Evolutionary conservation across 2,329 filamentous ascomycete species (phyloP).

Genomic region (Cladosporium sp.): DNA sequence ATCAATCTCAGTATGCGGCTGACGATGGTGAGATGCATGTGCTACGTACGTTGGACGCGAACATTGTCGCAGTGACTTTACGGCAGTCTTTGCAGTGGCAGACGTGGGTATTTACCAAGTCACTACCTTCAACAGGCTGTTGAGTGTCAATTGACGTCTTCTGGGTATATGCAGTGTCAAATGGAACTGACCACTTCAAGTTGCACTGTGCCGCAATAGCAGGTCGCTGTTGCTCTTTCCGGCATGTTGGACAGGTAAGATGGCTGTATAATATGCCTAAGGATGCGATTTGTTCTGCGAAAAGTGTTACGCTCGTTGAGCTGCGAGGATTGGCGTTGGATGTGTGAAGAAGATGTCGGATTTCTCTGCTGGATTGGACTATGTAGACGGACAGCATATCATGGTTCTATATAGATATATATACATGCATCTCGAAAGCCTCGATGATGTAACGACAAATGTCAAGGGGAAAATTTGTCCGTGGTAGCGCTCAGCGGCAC

Average conservation of each 20-base stretch:
- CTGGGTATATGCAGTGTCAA: too few species aligned
- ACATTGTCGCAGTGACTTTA: constrained; percentile 61
- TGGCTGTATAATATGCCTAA: too few species aligned
- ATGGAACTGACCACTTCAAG: constrained; percentile 48
- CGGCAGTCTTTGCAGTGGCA: constrained; percentile 60
- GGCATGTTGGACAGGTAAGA: not conserved
- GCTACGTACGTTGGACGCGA: constrained; percentile 46
- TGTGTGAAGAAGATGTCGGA: not conserved
- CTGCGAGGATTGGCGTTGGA: not conserved
- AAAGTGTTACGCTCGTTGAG: not conserved
- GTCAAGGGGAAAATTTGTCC: not conserved
- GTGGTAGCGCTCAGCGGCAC: not conserved
- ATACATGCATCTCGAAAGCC: not conserved
- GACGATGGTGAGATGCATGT: not conserved
- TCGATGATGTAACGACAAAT: not conserved
- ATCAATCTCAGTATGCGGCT: constrained; percentile 41
- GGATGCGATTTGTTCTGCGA: not conserved
- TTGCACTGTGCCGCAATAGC: constrained; percentile 55
- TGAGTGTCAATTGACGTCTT: constrained; percentile 13
- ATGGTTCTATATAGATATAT: not conserved
- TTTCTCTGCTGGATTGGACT: not conserved
- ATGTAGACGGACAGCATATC: not conserved
- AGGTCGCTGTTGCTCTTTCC: constrained; percentile 51
- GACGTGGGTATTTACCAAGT: constrained; percentile 49
- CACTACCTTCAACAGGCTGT: constrained; percentile 41